These are phyloP conservation scores for Colletotrichum liriopes DNA, from an alignment of 2,329 filamentous ascomycete genomes.

Conservation along the genomic window DNA sequence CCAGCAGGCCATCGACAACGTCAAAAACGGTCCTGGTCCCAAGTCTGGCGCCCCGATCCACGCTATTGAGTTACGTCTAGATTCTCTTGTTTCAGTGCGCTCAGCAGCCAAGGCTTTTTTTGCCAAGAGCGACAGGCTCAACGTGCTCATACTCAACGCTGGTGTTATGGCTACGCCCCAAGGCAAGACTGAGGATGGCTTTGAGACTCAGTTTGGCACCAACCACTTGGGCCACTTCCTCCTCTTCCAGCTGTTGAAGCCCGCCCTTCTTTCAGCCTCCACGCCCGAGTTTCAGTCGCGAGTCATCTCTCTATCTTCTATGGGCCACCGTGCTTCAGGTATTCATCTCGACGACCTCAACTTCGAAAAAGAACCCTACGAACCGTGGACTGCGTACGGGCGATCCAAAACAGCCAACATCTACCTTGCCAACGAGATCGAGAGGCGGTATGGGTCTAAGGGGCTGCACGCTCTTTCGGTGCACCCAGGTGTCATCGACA, in stretches of 20 bases:
- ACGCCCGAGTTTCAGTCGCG: conserved; percentile 52
- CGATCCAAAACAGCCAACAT: too few relatives aligned
- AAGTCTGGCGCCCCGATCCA: neutral
- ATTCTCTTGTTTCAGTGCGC: conserved; percentile 44
- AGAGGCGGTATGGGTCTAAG: too few relatives aligned
- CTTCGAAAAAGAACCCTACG: too few relatives aligned
- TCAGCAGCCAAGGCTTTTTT: conserved; percentile 51
- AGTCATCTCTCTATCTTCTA: too few relatives aligned
- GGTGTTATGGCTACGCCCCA: conserved; percentile 56
- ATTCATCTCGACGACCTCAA: too few relatives aligned
- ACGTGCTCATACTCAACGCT: conserved; percentile 61
- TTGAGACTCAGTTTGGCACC: conserved; percentile 62
- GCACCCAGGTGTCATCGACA: too few relatives aligned
- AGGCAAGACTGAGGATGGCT: conserved; percentile 43
- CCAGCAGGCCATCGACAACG: conserved; percentile 47
- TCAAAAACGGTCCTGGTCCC: conserved; percentile 27
- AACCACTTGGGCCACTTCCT: conserved; percentile 70
- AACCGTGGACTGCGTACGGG: too few relatives aligned
- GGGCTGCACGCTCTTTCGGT: too few relatives aligned
- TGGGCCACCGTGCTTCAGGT: too few relatives aligned
- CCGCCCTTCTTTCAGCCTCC: conserved; percentile 55
- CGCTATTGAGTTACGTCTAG: conserved; percentile 1
- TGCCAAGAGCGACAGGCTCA: conserved; percentile 51
- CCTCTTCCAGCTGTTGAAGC: conserved; percentile 65
- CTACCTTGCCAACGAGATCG: too few relatives aligned